These are phyloP conservation scores for Mycosarcoma maydis DNA, from an alignment of 1,284 basidiomycete species.

Conservation along the genomic window DNA sequence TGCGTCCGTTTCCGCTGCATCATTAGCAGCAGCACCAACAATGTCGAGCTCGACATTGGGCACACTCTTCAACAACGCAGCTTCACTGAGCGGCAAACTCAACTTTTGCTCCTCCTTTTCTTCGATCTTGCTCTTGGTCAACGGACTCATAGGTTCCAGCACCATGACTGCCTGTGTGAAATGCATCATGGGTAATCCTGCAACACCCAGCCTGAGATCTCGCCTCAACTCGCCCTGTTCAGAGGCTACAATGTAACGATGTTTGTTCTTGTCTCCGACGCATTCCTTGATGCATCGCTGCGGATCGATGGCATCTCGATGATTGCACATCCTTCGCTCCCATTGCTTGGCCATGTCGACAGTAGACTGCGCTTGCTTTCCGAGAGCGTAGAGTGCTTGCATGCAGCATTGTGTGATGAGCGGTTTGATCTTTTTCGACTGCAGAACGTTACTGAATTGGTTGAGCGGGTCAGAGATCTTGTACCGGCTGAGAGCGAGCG, in stretches of 20 bases:
- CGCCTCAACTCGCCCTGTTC: slow-evolving; percentile 42
- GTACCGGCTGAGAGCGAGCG: slow-evolving; percentile 51
- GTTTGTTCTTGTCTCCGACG: slow-evolving; percentile 55
- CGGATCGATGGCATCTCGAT: slow-evolving; percentile 80
- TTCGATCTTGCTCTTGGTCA: slow-evolving; percentile 51
- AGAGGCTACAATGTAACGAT: slow-evolving; percentile 61
- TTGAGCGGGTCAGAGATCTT: slow-evolving; percentile 46
- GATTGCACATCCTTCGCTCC: slow-evolving; percentile 93
- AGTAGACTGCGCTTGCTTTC: slow-evolving; percentile 26
- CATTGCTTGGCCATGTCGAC: slow-evolving; percentile 90
- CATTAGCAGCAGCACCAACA: slow-evolving; percentile 13
- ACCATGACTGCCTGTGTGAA: slow-evolving; percentile 64
- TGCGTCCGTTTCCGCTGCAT: slow-evolving; percentile 72
- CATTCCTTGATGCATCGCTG: slow-evolving; percentile 80
- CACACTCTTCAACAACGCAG: slow-evolving; percentile 17
- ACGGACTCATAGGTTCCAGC: slow-evolving; percentile 62
- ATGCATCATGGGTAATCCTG: slow-evolving; percentile 60
- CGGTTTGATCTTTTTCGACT: slow-evolving; percentile 56
- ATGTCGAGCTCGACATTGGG: slow-evolving; percentile 34
- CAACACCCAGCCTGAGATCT: slow-evolving; percentile 36
- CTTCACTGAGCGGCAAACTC: slow-evolving; percentile 34
- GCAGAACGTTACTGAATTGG: slow-evolving; percentile 51
- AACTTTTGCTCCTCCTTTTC: slow-evolving; percentile 50
- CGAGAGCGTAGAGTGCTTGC: slow-evolving; percentile 58
- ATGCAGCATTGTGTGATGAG: slow-evolving; percentile 67